Percentiles rank a stretch among this genome's conserved stretches.
These are phyloP conservation scores for Cyberlindnera nakhonratchasimensis DNA, from an alignment of 805 yeast species.

Conservation along the genomic window DNA sequence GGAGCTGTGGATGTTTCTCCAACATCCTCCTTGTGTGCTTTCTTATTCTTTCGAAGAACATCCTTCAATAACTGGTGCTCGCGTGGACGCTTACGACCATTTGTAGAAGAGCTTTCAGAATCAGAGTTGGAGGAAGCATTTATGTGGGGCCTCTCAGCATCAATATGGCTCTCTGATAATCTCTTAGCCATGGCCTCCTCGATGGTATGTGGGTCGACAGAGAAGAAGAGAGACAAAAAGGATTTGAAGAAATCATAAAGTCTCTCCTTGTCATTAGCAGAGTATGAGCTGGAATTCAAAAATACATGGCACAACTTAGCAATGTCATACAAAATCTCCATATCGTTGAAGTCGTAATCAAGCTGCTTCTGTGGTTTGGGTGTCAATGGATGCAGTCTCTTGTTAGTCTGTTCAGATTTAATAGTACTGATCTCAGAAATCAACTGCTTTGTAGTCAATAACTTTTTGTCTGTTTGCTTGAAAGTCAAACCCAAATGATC, in stretches of 20 bases:
- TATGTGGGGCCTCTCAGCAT: slow-evolving; percentile 5
- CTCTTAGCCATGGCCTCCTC: slow-evolving; percentile 38
- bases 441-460: slow-evolving; percentile 83
- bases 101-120: slow-evolving; percentile 13
- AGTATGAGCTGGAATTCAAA: slow-evolving; percentile 68
- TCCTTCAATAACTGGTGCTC: slow-evolving; percentile 56
- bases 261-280: slow-evolving; percentile 76
- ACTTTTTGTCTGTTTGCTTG: slow-evolving; percentile 93
- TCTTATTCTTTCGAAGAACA: slow-evolving; percentile 53
- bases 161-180: slow-evolving; percentile 19
- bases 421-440: slow-evolving; percentile 90
- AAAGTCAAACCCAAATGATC: slow-evolving; percentile 95
- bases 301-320: slow-evolving; percentile 62
- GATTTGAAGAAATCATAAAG: slow-evolving; percentile 66
- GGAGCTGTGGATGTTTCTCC: slow-evolving; percentile 27
- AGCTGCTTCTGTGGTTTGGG: slow-evolving; percentile 81
- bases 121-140: slow-evolving; percentile 13
- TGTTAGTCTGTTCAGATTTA: slow-evolving; percentile 86
- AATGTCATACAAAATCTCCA: slow-evolving; percentile 70
- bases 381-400: slow-evolving; percentile 78
- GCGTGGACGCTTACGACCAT: slow-evolving; percentile 36
- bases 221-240: slow-evolving; percentile 71
- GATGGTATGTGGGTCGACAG: slow-evolving; percentile 46
- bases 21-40: slow-evolving; percentile 26
- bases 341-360: slow-evolving; percentile 60